These are phyloP conservation scores for Drechslerella stenobrocha DNA, from an alignment of 2,329 filamentous ascomycete genomes.

Conservation along the genomic window DNA sequence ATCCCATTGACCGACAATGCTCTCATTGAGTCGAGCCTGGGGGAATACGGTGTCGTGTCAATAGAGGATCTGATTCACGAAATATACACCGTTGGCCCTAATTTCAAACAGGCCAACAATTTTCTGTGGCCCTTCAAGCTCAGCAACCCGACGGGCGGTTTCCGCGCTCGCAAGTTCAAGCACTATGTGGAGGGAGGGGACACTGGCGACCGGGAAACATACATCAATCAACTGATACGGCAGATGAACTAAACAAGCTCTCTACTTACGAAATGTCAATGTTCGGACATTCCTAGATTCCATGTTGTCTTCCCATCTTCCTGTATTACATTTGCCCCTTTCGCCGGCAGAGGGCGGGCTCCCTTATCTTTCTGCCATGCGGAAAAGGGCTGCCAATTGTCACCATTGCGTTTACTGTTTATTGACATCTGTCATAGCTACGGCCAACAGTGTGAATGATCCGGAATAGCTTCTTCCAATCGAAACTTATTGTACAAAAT, in stretches of 20 bases:
- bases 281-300: background rate
- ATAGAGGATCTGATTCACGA: slow-evolving; percentile 99
- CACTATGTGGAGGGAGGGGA: slow-evolving; percentile 99
- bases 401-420: no score
- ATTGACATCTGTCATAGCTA: no score
- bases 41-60: slow-evolving; percentile 98
- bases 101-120: slow-evolving; percentile 99
- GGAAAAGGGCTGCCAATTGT: no score
- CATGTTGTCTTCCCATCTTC: no score
- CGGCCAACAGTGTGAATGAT: no score
- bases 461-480: no score
- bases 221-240: slow-evolving; percentile 93
- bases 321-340: no score
- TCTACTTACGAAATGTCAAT: no score
- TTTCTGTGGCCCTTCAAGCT: slow-evolving; percentile 99
- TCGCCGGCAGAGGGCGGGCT: no score
- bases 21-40: slow-evolving; percentile 93
- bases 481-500: no score
- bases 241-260: slow-evolving; percentile 99
- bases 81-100: slow-evolving; percentile 97
- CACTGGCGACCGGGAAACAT: slow-evolving; percentile 95
- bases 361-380: no score
- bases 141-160: slow-evolving; percentile 94
- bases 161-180: slow-evolving; percentile 96
- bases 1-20: slow-evolving; percentile 95